phyloP scores from a whole-genome alignment of 2,329 filamentous ascomycete genomes.

The Orbilia javanica region DNA sequence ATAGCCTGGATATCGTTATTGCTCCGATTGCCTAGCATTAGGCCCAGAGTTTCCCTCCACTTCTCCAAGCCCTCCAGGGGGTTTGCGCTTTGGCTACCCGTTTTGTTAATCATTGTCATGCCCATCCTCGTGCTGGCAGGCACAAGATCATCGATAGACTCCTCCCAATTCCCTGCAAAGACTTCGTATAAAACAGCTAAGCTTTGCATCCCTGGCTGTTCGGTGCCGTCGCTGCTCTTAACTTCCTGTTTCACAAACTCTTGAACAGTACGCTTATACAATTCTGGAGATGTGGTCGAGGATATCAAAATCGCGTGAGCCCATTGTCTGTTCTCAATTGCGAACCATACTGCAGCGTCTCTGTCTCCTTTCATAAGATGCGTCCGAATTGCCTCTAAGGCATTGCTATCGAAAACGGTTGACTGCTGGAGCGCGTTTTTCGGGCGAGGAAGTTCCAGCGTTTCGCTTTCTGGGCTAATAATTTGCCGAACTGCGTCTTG shows the following conservation, averaged over 20 bases:
- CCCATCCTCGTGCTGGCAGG: conserved; percentile 91
- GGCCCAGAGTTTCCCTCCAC: conserved; percentile 89
- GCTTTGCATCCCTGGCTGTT: conserved; percentile 77
- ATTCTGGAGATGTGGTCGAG: conserved; percentile 78
- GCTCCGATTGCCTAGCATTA: conserved; percentile 90
- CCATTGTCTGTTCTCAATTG: conserved; percentile 94
- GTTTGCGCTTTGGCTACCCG: conserved; percentile 71
- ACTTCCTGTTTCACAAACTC: conserved; percentile 97
- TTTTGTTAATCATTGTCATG: conserved; percentile 85
- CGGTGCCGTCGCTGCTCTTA: conserved; percentile 74
- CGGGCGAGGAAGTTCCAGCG: conserved; percentile 59
- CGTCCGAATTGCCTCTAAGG: conserved; percentile 78
- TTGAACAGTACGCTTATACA: conserved; percentile 93
- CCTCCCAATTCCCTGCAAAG: conserved; percentile 91
- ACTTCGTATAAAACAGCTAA: conserved; percentile 93
- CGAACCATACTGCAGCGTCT: conserved; percentile 91
- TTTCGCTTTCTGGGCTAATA: conserved; percentile 73
- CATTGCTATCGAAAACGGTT: conserved; percentile 72
- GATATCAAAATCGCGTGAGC: conserved; percentile 95
- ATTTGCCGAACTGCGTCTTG: conserved; percentile 81
- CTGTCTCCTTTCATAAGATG: conserved; percentile 83
- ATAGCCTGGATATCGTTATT: conserved; percentile 81
- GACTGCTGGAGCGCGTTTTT: conserved; percentile 59
- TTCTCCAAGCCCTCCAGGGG: conserved; percentile 87
- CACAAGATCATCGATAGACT: conserved; percentile 95